These are phyloP conservation scores for Aegilops bicornis DNA, from an alignment of 176 grass and related monocot species.

Conservation along the genomic window DNA sequence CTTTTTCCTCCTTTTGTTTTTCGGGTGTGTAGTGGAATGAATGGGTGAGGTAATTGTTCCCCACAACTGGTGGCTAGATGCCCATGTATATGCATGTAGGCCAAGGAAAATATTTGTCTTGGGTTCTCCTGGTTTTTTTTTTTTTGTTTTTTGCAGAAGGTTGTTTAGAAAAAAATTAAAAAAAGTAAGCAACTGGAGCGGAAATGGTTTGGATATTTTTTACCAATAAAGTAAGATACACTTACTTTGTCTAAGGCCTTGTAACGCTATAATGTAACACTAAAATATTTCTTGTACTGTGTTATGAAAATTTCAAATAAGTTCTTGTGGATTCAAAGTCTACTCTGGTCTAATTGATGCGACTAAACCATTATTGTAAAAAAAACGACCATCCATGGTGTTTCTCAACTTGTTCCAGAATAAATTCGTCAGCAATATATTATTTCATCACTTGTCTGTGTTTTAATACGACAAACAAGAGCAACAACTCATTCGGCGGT, in stretches of 20 bases:
- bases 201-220: not conserved
- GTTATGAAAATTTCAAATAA: not conserved
- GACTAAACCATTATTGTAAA: too few relatives aligned
- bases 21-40: conserved; percentile 8
- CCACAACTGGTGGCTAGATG: conserved; percentile 33
- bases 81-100: conserved; percentile 15
- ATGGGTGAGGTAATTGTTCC: conserved; percentile 26
- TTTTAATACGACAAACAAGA: too few relatives aligned
- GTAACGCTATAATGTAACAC: not conserved
- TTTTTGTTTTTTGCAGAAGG: not conserved
- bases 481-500: too few relatives aligned
- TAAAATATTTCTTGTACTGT: not conserved
- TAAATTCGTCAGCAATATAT: too few relatives aligned
- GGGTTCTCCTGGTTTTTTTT: not conserved
- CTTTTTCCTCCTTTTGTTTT: not conserved
- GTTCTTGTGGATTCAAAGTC: not conserved
- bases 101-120: not conserved
- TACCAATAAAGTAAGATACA: not conserved
- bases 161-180: not conserved
- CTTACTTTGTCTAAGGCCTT: not conserved
- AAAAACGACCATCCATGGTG: too few relatives aligned
- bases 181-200: not conserved
- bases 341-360: not conserved
- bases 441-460: too few relatives aligned
- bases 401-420: too few relatives aligned